phyloP scores from a whole-genome alignment of 805 yeast species.

The Pichia heedii region DNA sequence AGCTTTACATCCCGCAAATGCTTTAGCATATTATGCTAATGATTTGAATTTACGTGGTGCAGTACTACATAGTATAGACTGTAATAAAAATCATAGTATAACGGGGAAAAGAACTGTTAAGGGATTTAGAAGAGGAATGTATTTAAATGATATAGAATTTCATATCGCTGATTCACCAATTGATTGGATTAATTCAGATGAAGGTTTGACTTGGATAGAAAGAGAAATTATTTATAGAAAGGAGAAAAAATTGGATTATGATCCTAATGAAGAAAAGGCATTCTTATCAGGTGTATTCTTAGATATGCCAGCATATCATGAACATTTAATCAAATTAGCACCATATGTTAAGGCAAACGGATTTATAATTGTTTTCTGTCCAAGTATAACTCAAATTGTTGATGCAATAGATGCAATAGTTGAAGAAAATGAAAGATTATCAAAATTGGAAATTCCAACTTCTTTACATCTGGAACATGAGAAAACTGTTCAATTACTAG shows the following conservation, averaged over 20 bases:
- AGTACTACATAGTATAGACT: constrained; percentile 37
- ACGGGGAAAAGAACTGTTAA: constrained; percentile 33
- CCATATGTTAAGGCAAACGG: constrained; percentile 31
- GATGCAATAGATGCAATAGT: constrained; percentile 29
- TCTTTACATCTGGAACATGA: constrained; percentile 14
- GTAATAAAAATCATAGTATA: constrained; percentile 30
- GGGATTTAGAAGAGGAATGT: constrained; percentile 36
- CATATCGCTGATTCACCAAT: constrained; percentile 34
- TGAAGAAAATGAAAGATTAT: constrained; percentile 8
- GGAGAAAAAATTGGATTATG: constrained; percentile 10
- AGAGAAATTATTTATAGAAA: constrained; percentile 11
- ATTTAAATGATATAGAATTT: constrained; percentile 36
- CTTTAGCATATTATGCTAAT: constrained; percentile 17
- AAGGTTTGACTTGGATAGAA: constrained; percentile 18
- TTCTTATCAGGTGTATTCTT: constrained; percentile 37
- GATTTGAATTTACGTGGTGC: constrained; percentile 30
- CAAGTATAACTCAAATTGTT: constrained; percentile 40
- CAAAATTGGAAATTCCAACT: constrained; percentile 1
- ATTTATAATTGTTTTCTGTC: constrained; percentile 37
- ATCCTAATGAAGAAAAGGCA: constrained; percentile 17
- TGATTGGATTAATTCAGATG: constrained; percentile 28
- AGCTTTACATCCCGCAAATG: constrained; percentile 37
- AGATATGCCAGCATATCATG: constrained; percentile 37
- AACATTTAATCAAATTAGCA: constrained; percentile 28
- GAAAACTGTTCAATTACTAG: constrained; percentile 33